phyloP scores from a whole-genome alignment of 106 monocot genomes.

The Phalaenopsis equestris region DNA sequence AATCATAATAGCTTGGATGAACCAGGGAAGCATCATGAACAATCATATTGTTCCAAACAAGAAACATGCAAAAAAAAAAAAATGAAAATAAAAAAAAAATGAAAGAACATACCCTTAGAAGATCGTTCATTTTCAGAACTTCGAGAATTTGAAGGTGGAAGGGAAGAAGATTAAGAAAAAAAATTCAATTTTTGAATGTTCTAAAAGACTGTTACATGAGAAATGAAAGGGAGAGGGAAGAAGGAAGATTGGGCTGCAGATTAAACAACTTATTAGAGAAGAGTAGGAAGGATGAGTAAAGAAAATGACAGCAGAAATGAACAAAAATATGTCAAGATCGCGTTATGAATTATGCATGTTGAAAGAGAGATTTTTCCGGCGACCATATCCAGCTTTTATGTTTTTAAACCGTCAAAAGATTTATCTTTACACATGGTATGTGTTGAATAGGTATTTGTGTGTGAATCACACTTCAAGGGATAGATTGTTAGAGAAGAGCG shows the following conservation, averaged over 20 bases:
- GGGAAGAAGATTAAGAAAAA: not conserved
- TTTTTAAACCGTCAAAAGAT: not conserved
- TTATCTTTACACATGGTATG: not conserved
- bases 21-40: not conserved
- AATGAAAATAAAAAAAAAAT: not conserved
- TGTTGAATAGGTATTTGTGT: too few species aligned
- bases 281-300: not conserved
- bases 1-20: not conserved
- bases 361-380: not conserved
- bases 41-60: too few species aligned
- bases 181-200: too few species aligned
- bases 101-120: constrained; percentile 22
- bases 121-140: constrained; percentile 28
- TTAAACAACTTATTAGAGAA: not conserved
- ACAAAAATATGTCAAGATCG: too few species aligned
- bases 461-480: too few species aligned
- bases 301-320: too few species aligned
- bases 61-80: not conserved
- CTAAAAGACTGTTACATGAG: too few species aligned
- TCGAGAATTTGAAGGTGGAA: not conserved
- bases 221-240: not conserved
- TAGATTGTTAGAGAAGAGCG: too few species aligned
- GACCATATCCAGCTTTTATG: not conserved
- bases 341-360: not conserved
- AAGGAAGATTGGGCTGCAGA: not conserved